A percentile compares a stretch with the other conserved stretches of the same genome.
phyloP scores from a whole-genome alignment of 768 basidiomycete genomes.

The Boletus pseudo-olivaceus region DNA sequence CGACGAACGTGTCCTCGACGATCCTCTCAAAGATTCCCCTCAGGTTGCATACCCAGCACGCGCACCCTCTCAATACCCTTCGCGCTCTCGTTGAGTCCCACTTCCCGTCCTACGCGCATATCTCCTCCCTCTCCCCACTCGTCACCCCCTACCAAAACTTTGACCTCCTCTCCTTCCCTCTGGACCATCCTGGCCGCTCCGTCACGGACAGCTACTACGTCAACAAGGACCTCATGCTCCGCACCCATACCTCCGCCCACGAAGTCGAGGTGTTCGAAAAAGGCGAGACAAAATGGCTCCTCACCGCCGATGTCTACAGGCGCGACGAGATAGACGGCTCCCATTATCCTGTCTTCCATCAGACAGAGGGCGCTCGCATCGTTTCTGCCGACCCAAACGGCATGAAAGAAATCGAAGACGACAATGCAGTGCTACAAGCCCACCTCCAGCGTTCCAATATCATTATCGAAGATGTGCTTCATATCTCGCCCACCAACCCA shows the following conservation, averaged over 20 bases:
- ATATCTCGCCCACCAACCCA: conserved; percentile 72
- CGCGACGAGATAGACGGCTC: conserved; percentile 97
- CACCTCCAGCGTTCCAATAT: conserved; percentile 72
- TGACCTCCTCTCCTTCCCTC: conserved; percentile 92
- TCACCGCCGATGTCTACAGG: conserved; percentile 95
- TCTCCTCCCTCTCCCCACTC: conserved; percentile 79
- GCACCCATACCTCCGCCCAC: conserved; percentile 98
- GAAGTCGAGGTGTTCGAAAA: conserved; percentile 86
- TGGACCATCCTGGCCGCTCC: conserved; percentile 89
- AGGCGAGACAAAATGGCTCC: conserved; percentile 79
- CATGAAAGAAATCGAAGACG: conserved; percentile 61
- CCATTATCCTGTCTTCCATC: conserved; percentile 98
- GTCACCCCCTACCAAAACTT: conserved; percentile 93
- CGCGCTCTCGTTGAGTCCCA: conserved; percentile 81
- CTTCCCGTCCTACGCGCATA: conserved; percentile 68
- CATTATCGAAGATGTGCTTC: conserved; percentile 81
- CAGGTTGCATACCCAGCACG: conserved; percentile 68
- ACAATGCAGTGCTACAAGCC: conserved; percentile 61
- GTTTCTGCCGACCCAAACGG: conserved; percentile 58
- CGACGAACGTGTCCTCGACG: conserved; percentile 81
- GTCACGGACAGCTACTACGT: conserved; percentile 95
- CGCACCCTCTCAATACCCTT: conserved; percentile 86
- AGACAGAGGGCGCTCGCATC: conserved; percentile 92
- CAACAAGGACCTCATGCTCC: conserved; percentile 85
- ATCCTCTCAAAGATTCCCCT: conserved; percentile 79